Base-by-base conservation (phyloP, 495 filamentous ascomycete genomes). In the Cenococcum geophilum region DNA sequence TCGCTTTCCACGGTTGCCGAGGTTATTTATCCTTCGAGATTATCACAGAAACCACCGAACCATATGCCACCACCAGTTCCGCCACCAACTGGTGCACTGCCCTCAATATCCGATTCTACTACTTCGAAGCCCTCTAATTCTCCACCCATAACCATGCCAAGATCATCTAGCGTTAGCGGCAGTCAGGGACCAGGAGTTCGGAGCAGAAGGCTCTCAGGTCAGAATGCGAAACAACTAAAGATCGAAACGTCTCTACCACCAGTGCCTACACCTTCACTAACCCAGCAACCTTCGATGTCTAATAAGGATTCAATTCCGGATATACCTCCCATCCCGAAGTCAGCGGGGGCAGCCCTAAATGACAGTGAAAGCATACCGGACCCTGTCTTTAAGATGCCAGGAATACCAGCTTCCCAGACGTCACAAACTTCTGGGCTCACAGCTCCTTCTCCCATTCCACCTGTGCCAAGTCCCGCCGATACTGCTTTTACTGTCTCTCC, bases 1-100 rank as follows among this genome's bases (percentile, higher is more conserved):
- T 79, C 82, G 16, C 71, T 97, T 53, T 89, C 89, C 1, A 88
- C 89, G 1, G 86, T 95, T 53, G 82, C 83, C 36, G 92, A 96
- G 74, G 82, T 82, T 57, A 64, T 68, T 18, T 50, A 64, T 67
- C 60, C 67, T 35, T 20, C 63, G 27, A 45, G 51, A 43, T 32
- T 35, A n/a, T 54, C 70, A 35, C 72, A 75, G 37, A 65, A 68
- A 51, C 60, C 67, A 57, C 66, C 70, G 35, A 49, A 54, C n/a
- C 58, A 72, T 62, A 58, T 71, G 48, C 71, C 71, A 34, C 80
- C 70, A 37, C 73, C 79, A 35, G 76, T 81, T 16, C 76, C 77
- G 10, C 74, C 77, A 16, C 71, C 75, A 48, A 73, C 75, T 53
- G 65, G 40, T 25, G 35, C 67, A n/a, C 37, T 66, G 16, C 67